Evolutionary conservation across 352 stramenopile species (phyloP), one percentile per base, ranked within the genome.

Genomic region (Pythium pectinolyticum): DNA sequence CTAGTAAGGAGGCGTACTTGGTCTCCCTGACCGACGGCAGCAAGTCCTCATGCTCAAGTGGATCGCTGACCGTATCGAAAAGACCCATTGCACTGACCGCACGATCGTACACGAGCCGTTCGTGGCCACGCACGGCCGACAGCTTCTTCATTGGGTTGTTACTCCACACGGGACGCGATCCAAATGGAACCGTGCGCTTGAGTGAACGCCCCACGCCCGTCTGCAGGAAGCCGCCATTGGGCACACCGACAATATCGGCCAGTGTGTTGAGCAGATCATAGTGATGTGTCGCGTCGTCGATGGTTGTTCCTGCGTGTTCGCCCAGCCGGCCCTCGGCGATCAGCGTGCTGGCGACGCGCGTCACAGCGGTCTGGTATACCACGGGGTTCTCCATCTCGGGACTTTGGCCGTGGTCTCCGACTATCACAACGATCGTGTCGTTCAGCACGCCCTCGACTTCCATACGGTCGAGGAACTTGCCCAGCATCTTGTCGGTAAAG

Each of bases 401-500:
- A 22, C 46, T 76, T 14, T 84, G 67, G 0, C 78, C 76, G 57
- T 88, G 74, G 47, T 85, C 75, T 0, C 78, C 78, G 11, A 77
- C 67, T 32, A 88, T 69, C n/a, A 88, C 56, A 3, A 88, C 68
- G 35, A 88, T 76, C 31, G 74, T 85, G 45, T 85, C 70, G 39
- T 88, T 75, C 34, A 88, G 61, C 9, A 85, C 39, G 0, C 75
- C 72, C 5, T 76, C 45, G 14, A 47, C 49, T 3, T 74, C 30
- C 78, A 88, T 82, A 2, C 66, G 69, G 19, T 88, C 75, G 22
- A 88, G 43, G 45, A 88, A 88, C 22, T 74, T 74, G 8, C 78
- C 78, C 6, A 88, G 61, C 43, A 68, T 56, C 57, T 80, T 51
- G 45, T 84, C 76, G 0, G 69, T 65, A 35, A 88, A 88, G 55